Evolutionary conservation across 306 rosid species (phyloP), one percentile per base, ranked within the genome.

Genomic region (Trifolium repens): DNA sequence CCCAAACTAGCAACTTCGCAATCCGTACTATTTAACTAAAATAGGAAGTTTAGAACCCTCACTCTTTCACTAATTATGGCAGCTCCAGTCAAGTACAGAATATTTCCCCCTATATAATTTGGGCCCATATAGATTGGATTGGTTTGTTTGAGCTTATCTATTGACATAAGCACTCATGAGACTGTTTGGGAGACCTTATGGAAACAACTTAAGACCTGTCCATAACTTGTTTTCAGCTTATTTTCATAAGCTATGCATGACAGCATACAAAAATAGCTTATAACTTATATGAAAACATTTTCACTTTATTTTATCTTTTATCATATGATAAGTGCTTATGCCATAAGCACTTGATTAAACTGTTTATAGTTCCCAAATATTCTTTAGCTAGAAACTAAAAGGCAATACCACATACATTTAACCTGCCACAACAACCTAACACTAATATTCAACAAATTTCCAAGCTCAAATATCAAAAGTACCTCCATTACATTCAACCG

Each of bases 391-490:
- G 68, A 58, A 30, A 69, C 50, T 55, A 35, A 69, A 61, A 69
- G 62, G 55, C 37, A 75, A 42, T 22, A 59, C 44, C 55, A 32
- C 44, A 69, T 43, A 76, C 8, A 53, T 53, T 66, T 53, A 71
- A 79, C 55, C 17, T 24, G 11, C 14, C 57, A 67, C 15, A 27
- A 7, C 14, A 8, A 13, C 43, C 8, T 30, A 64, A 59, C 9
- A 1, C 65, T 59, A 60, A 72, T n/a, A 26, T n/a, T 67, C 61
- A 63, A 72, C 30, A 67, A 76, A 69, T 76, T 68, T 14, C 59
- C 22, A 72, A 55, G 42, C 30, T 16, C 42, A n/a, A 61, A 46
- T 43, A 73, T 32, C 69, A 9, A 68, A 5, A 49, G 27, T 34
- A 47, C 19, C 49, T 14, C 27, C 49, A 19, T 5, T 46, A 15